Evolutionary conservation across 2,329 filamentous ascomycete genomes (phyloP).

Genomic region (Diaporthe citrichinensis): DNA sequence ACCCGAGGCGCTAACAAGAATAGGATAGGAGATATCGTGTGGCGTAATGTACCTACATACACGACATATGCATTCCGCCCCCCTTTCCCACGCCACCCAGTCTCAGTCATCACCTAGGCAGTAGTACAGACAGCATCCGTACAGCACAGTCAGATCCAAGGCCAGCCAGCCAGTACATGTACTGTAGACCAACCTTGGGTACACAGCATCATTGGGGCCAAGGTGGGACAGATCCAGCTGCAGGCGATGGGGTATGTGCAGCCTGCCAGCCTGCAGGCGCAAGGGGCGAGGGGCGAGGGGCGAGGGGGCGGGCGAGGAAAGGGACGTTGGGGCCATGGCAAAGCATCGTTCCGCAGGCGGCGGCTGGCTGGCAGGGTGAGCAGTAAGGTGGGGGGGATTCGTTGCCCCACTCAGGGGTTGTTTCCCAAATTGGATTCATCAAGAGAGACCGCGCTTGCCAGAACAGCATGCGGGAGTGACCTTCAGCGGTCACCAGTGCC

Average conservation of each 20-base stretch:
- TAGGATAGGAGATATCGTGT: neutral
- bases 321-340: neutral
- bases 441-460: neutral
- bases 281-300: neutral
- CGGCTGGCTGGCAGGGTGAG: neutral
- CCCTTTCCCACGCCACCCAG: neutral
- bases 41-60: too few relatives aligned
- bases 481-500: neutral
- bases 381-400: neutral
- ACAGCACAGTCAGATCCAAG: neutral
- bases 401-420: slow-evolving; percentile 16
- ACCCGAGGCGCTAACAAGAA: neutral
- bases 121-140: neutral
- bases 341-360: neutral
- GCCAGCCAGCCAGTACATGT: too few relatives aligned
- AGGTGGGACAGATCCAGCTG: slow-evolving; percentile 13
- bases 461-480: neutral
- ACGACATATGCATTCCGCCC: neutral
- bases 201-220: neutral
- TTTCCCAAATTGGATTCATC: slow-evolving; percentile 19
- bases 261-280: slow-evolving; percentile 11
- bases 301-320: too few relatives aligned
- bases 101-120: neutral
- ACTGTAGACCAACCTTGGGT: neutral
- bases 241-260: slow-evolving; percentile 1